These are phyloP conservation scores for Backusella westeae DNA, from an alignment of 192 early-diverging fungal genomes.

Conservation along the genomic window DNA sequence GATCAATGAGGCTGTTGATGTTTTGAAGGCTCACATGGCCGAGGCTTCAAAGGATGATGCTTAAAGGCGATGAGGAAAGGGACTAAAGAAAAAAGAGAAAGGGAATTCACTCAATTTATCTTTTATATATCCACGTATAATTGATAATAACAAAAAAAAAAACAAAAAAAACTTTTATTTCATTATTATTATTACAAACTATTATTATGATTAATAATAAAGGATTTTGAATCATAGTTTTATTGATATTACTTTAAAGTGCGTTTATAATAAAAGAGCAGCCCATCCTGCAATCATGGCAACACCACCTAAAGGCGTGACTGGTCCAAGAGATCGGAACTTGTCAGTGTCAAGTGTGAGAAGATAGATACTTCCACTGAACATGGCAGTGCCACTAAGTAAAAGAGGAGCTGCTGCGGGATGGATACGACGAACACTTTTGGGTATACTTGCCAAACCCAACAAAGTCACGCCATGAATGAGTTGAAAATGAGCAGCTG, in stretches of 20 bases:
- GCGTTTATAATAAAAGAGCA: slow-evolving; percentile 26
- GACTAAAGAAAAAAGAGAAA: too few relatives aligned
- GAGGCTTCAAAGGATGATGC: slow-evolving; percentile 2
- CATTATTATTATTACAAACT: too few relatives aligned
- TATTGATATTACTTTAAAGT: neutral
- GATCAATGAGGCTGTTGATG: slow-evolving; percentile 83
- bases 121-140: too few relatives aligned
- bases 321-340: slow-evolving; percentile 47
- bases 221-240: neutral
- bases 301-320: slow-evolving; percentile 61
- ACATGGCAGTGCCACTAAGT: slow-evolving; percentile 44
- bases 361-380: slow-evolving; percentile 57
- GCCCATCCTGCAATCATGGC: slow-evolving; percentile 58
- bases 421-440: slow-evolving; percentile 29
- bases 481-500: slow-evolving; percentile 53
- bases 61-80: too few relatives aligned
- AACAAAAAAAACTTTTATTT: too few relatives aligned
- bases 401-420: slow-evolving; percentile 48
- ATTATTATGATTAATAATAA: neutral
- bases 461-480: slow-evolving; percentile 50
- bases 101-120: too few relatives aligned
- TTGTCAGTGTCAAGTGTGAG: slow-evolving; percentile 49
- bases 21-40: slow-evolving; percentile 65
- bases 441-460: slow-evolving; percentile 40
- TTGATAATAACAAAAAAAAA: too few relatives aligned